Base-by-base conservation (phyloP, 169 alveolate genomes). In the Plasmodium gaboni region DNA sequence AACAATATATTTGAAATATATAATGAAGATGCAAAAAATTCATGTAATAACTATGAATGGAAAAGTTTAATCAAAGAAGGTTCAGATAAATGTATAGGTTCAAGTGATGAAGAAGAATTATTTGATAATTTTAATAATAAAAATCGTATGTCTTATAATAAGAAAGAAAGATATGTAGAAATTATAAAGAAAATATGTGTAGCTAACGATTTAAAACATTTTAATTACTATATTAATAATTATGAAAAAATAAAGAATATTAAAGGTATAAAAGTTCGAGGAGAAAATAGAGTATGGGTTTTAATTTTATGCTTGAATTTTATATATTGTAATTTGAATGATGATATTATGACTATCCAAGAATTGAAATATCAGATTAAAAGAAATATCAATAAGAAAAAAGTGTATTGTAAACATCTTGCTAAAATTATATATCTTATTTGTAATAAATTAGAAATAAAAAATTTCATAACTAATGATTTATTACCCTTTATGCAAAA, bases 221-320 rank as follows among this genome's bases (percentile, higher is more conserved):
- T 51, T 71, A 68, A 67, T 53, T 83, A 83, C 48, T 68, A 68
- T 46, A 53, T 83, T 22, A 83, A 83, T 61, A 83, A 83, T 83
- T 83, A 32, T 83, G 83, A 83, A n/a, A 83, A 83, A 68, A 83
- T 83, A 83, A 67, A 57, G 69, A 69, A 83, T 51, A 68, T 83
- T 48, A 83, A 68, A 46, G 91, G 80, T 2, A 42, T 83, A 68
- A 83, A 68, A 32, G 72, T 28, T 15, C 32, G 83, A 42, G 91
- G 91, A 10, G 91, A 83, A 83, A 67, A 83, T 83, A 69, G 85
- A 55, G 69, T 83, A 67, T 83, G 91, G 17, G 68, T 83, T 38
- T 83, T 83, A 83, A 15, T 68, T 24, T 17, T 83, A 10, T 83
- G 91, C 38, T 71, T 83, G 28, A 83, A 83, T 68, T 83, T 44